Percentiles rank a stretch among this genome's conserved stretches.
phyloP scores from a whole-genome alignment of 169 alveolate genomes.

The Cryptosporidium bovis region DNA sequence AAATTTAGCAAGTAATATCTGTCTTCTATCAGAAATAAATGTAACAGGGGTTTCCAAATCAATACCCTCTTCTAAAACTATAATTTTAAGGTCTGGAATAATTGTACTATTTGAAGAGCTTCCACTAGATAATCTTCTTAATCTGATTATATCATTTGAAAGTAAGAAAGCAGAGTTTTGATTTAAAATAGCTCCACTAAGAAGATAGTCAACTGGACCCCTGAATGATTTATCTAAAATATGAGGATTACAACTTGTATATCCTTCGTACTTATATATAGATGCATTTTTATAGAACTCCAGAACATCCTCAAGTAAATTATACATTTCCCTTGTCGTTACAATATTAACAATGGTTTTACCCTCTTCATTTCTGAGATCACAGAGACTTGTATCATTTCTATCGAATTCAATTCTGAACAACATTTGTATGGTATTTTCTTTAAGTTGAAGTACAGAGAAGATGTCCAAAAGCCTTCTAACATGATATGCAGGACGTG shows the following conservation, averaged over 20 bases:
- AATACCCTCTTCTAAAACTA: not conserved
- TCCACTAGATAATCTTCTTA: constrained; percentile 1
- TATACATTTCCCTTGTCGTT: constrained; percentile 62
- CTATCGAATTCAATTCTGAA: constrained; percentile 51
- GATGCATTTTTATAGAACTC: constrained; percentile 66
- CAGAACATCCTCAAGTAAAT: constrained; percentile 44
- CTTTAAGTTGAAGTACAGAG: constrained; percentile 45
- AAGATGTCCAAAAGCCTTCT: constrained; percentile 46
- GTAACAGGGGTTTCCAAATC: not conserved
- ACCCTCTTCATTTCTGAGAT: constrained; percentile 53
- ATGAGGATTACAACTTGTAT: constrained; percentile 70
- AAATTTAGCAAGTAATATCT: constrained; percentile 17
- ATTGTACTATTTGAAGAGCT: not conserved
- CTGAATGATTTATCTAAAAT: constrained; percentile 56
- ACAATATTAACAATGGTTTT: constrained; percentile 44
- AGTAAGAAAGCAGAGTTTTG: not conserved
- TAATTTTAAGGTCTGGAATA: not conserved
- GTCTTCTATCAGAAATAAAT: constrained; percentile 38
- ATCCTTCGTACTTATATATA: constrained; percentile 56
- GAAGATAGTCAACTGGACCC: constrained; percentile 61
- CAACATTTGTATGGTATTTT: constrained; percentile 4
- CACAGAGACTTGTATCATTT: constrained; percentile 65
- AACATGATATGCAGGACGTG: constrained; percentile 55
- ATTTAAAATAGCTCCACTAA: constrained; percentile 27
- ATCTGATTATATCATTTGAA: not conserved